These are phyloP conservation scores for Taiwanofungus camphoratus DNA, from an alignment of 1,284 basidiomycete species.

Conservation along the genomic window DNA sequence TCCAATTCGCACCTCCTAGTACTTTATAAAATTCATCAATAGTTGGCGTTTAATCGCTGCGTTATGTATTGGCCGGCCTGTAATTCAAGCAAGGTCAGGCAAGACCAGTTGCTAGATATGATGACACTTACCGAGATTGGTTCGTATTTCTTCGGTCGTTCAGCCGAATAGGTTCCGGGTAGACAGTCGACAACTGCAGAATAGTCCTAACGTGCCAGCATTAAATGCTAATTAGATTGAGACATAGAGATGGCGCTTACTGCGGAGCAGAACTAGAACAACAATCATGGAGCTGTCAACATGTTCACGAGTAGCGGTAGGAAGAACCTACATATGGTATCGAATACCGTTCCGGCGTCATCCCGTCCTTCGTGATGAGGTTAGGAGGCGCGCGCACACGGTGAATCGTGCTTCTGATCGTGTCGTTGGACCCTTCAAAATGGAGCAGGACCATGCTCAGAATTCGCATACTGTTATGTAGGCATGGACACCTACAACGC, in stretches of 20 bases:
- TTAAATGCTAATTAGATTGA: not conserved
- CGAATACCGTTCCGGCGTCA: conserved; percentile 46
- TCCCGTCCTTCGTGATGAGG: conserved; percentile 23
- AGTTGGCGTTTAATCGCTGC: conserved; percentile 15
- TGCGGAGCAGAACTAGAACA: conserved; percentile 36
- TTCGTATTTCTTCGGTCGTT: conserved; percentile 36
- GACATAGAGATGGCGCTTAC: conserved; percentile 21
- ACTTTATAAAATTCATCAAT: too few species aligned
- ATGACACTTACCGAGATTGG: conserved; percentile 30
- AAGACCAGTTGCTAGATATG: not conserved
- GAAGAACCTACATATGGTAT: conserved; percentile 46
- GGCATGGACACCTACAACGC: conserved; percentile 34
- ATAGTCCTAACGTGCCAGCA: conserved; percentile 29
- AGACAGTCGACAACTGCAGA: conserved; percentile 40
- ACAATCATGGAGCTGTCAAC: conserved; percentile 10
- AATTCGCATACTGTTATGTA: too few species aligned
- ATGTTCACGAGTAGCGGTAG: not conserved
- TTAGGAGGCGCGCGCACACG: conserved; percentile 46
- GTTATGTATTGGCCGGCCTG: conserved; percentile 17
- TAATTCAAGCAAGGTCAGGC: not conserved
- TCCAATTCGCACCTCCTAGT: too few species aligned
- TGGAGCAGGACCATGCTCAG: too few species aligned
- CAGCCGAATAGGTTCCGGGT: conserved; percentile 45
- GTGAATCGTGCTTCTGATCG: conserved; percentile 53
- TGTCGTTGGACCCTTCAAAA: conserved; percentile 60